These are phyloP conservation scores for Fusarium sarcochroum DNA, from an alignment of 2,329 filamentous ascomycete genomes.

Conservation along the genomic window DNA sequence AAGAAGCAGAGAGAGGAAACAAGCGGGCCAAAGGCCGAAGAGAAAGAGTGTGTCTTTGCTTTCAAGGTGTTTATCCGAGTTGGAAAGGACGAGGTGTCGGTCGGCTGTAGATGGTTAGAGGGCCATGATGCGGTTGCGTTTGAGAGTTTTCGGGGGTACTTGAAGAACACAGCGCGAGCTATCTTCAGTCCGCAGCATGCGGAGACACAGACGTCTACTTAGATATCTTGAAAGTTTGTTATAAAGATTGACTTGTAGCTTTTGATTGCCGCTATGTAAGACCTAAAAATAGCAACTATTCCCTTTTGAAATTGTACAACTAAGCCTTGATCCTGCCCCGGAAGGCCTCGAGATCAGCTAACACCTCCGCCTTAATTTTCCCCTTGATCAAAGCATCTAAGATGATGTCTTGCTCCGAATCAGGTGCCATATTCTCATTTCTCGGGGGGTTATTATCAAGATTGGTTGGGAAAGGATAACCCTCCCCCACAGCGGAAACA, in stretches of 20 bases:
- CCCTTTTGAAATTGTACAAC: background rate
- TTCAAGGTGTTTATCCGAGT: constrained; percentile 69
- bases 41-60: constrained; percentile 64
- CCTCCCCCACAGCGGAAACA: constrained; percentile 66
- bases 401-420: constrained; percentile 69
- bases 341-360: constrained; percentile 56
- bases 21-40: constrained; percentile 27
- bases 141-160: constrained; percentile 88
- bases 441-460: constrained; percentile 69
- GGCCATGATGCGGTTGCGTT: constrained; percentile 81
- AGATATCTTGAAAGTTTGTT: too few species aligned
- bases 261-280: background rate
- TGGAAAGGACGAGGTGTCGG: constrained; percentile 57
- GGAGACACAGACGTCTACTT: background rate
- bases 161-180: constrained; percentile 63
- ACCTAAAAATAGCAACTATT: background rate
- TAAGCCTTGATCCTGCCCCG: constrained; percentile 31
- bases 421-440: constrained; percentile 70
- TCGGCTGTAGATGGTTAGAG: constrained; percentile 74
- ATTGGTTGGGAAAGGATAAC: constrained; percentile 75
- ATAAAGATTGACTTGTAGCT: background rate
- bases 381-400: constrained; percentile 58
- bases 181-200: constrained; percentile 1
- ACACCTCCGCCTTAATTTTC: constrained; percentile 56
- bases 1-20: constrained; percentile 63